phyloP scores from a whole-genome alignment of 2,329 filamentous ascomycete species.

The Colletotrichum shisoi region DNA sequence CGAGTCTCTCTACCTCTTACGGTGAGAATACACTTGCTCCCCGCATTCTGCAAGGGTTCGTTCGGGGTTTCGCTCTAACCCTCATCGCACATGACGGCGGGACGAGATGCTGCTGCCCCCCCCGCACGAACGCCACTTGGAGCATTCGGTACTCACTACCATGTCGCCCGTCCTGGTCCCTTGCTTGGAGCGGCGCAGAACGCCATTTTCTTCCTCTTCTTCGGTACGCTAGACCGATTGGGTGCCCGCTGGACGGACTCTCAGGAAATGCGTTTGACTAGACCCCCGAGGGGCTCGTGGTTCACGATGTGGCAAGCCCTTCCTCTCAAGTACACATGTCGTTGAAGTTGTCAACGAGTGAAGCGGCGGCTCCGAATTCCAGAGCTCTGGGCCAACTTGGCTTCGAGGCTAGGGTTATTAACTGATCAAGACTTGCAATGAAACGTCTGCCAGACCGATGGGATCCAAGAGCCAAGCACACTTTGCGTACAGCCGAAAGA shows the following conservation, averaged over 20 bases:
- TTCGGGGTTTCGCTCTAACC: constrained; percentile 14
- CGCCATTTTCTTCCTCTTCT: constrained; percentile 9
- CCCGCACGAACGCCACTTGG: constrained; percentile 31
- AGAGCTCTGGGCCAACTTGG: constrained; percentile 30
- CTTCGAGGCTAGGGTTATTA: constrained; percentile 24
- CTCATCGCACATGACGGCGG: constrained; percentile 21
- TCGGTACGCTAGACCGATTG: constrained; percentile 6
- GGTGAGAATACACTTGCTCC: constrained; percentile 8
- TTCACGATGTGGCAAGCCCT: neutral
- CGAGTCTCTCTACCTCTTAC: neutral
- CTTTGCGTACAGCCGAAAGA: constrained; percentile 13
- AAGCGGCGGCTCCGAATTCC: constrained; percentile 51
- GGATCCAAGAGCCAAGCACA: constrained; percentile 9
- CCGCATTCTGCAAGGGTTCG: constrained; percentile 30
- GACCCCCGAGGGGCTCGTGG: no score
- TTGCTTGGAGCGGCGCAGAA: constrained; percentile 18
- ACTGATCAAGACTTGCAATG: constrained; percentile 24
- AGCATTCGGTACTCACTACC: constrained; percentile 30
- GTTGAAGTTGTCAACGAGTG: constrained; percentile 41
- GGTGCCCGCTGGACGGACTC: neutral
- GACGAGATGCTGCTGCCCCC: constrained; percentile 24
- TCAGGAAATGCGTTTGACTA: neutral
- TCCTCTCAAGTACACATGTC: neutral
- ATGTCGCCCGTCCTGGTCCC: constrained; percentile 20
- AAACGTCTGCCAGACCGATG: constrained; percentile 14